Percentiles rank a stretch among this genome's conserved stretches.
These are phyloP conservation scores for Hyaloscypha hepaticicola DNA, from an alignment of 495 filamentous ascomycete genomes.

Conservation along the genomic window DNA sequence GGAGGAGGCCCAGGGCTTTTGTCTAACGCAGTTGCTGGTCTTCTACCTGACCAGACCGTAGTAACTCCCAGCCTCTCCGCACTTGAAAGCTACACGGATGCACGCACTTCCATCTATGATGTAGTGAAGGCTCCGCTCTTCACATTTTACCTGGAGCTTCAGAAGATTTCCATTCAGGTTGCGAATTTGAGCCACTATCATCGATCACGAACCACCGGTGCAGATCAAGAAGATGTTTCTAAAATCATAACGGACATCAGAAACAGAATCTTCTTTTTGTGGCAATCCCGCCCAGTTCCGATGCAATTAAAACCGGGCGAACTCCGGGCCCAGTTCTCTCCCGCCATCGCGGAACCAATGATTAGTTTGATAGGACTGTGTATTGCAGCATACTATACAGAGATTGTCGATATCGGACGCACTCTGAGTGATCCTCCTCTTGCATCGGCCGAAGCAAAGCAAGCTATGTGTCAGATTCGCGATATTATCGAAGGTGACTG, in stretches of 20 bases:
- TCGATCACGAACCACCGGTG: neutral
- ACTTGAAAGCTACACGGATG: neutral
- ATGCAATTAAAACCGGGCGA: neutral
- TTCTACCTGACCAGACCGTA: neutral
- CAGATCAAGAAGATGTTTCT: neutral
- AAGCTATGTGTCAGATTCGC: conserved; percentile 8
- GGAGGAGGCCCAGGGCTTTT: neutral
- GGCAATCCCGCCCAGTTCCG: neutral
- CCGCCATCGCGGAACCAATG: conserved; percentile 7
- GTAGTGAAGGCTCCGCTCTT: neutral
- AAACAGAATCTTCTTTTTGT: neutral
- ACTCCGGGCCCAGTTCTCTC: conserved; percentile 2
- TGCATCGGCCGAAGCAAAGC: conserved; percentile 7
- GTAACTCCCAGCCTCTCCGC: neutral
- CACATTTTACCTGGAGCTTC: neutral
- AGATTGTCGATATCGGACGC: conserved; percentile 8
- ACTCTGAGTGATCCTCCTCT: conserved; percentile 7
- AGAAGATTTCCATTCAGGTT: neutral
- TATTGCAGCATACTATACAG: conserved; percentile 10
- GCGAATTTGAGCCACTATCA: neutral
- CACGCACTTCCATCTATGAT: neutral
- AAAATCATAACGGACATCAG: neutral
- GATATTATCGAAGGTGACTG: conserved; percentile 8
- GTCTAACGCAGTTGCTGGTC: neutral
- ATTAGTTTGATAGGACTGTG: conserved; percentile 8